phyloP scores from a whole-genome alignment of 2,329 filamentous ascomycete species.

The Arthrobotrys sphaeroides region DNA sequence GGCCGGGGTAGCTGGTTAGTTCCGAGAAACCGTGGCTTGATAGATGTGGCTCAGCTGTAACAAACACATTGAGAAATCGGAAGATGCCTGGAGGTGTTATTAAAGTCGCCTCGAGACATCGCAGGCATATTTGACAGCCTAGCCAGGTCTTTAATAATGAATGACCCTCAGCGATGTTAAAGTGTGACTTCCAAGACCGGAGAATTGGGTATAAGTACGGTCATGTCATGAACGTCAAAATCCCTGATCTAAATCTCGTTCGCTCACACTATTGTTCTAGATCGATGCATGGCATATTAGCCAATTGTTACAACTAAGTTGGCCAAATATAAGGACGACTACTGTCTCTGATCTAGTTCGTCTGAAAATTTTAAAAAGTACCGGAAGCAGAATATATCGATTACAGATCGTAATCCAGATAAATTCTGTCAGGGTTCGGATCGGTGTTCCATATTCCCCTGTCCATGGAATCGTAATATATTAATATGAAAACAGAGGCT shows the following conservation, averaged over 20 bases:
- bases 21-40: constrained; percentile 4
- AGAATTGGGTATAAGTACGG: neutral
- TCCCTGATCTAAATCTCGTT: neutral
- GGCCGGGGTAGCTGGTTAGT: constrained; percentile 3
- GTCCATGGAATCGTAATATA: constrained; percentile 3
- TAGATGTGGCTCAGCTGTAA: neutral
- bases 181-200: neutral
- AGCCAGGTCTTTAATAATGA: neutral
- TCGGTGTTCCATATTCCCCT: neutral
- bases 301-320: neutral
- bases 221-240: neutral
- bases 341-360: neutral
- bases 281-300: neutral
- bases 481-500: neutral
- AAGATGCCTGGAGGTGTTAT: neutral
- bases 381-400: neutral
- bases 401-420: neutral
- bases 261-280: neutral
- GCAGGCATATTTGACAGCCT: neutral
- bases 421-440: neutral
- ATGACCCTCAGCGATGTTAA: neutral
- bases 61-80: constrained; percentile 1
- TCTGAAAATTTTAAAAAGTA: neutral
- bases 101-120: constrained; percentile 5
- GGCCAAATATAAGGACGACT: neutral